Conservation (phyloP, 257 asterid species). For the Capsicum rhomboideum region DNA sequence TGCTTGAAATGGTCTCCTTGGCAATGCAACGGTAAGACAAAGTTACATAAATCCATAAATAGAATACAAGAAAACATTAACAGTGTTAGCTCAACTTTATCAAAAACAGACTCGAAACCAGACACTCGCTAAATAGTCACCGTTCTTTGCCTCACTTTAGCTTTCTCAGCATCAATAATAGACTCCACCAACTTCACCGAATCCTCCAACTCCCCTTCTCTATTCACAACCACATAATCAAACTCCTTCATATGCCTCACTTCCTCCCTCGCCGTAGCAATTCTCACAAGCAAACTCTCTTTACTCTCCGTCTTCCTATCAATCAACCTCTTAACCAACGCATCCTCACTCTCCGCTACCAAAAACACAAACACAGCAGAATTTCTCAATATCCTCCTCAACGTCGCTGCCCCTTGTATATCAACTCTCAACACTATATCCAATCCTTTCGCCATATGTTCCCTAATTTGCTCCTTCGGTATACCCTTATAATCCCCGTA, state of each 20-base stretch:
- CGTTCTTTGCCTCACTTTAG: constrained; percentile 64
- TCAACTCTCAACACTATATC: constrained; percentile 92
- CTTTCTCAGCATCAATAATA: constrained; percentile 91
- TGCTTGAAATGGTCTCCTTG: no score
- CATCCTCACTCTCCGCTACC: constrained; percentile 96
- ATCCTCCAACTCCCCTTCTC: constrained; percentile 80
- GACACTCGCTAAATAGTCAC: constrained; percentile 27
- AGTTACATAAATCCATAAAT: neutral
- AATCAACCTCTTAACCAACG: constrained; percentile 81
- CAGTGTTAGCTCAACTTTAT: neutral
- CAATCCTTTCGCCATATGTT: constrained; percentile 65
- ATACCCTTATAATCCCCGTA: constrained; percentile 88
- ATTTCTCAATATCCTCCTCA: constrained; percentile 52
- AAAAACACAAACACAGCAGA: constrained; percentile 70
- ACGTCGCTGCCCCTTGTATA: constrained; percentile 75
- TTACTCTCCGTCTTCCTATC: constrained; percentile 72
- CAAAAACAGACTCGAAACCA: neutral
- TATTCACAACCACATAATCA: constrained; percentile 87
- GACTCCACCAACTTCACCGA: constrained; percentile 69
- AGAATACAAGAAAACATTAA: neutral
- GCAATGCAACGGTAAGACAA: no score
- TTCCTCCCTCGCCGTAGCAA: constrained; percentile 81
- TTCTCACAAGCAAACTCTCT: constrained; percentile 71
- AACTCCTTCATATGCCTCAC: constrained; percentile 67
- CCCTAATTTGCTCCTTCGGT: constrained; percentile 84